A percentile compares a stretch with the other conserved stretches of the same genome.
Evolutionary conservation across 371 early-diverging fungal genomes (phyloP).

Genomic region (Chytridium lagenaria): DNA sequence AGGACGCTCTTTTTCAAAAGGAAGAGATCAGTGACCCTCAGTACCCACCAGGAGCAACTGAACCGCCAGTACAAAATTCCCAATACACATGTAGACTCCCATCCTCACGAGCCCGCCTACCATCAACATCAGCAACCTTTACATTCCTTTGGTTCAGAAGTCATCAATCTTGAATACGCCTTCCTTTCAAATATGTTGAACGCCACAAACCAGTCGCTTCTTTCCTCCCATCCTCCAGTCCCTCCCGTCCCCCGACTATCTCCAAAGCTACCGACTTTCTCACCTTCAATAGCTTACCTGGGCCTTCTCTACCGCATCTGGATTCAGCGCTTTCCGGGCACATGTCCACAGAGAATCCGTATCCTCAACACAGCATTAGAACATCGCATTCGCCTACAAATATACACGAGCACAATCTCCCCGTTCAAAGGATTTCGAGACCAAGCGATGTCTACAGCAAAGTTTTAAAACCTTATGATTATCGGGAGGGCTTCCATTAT

Average conservation of each 20-base stretch:
- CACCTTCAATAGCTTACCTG: background rate
- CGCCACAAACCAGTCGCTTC: background rate
- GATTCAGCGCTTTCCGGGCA: background rate
- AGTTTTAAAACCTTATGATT: conserved; percentile 80
- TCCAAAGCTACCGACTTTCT: background rate
- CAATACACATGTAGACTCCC: background rate
- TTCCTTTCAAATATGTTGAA: conserved; percentile 83
- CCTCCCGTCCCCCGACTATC: background rate
- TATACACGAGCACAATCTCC: background rate
- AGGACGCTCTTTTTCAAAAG: conserved; percentile 4
- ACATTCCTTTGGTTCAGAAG: conserved; percentile 76
- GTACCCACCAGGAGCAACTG: background rate
- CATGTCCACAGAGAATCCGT: background rate
- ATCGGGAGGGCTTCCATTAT: conserved; percentile 89
- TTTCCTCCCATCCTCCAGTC: conserved; percentile 15
- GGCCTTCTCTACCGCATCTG: background rate
- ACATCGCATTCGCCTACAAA: conserved; percentile 17
- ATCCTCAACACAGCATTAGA: conserved; percentile 8
- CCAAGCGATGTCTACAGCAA: conserved; percentile 73
- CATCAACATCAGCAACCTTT: background rate
- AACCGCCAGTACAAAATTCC: too few species aligned
- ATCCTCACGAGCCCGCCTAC: background rate
- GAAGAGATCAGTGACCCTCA: background rate
- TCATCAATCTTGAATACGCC: conserved; percentile 85
- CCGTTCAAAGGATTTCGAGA: background rate